These are phyloP conservation scores for Skeletonema tropicum DNA, from an alignment of 108 stramenopile genomes.

Conservation along the genomic window DNA sequence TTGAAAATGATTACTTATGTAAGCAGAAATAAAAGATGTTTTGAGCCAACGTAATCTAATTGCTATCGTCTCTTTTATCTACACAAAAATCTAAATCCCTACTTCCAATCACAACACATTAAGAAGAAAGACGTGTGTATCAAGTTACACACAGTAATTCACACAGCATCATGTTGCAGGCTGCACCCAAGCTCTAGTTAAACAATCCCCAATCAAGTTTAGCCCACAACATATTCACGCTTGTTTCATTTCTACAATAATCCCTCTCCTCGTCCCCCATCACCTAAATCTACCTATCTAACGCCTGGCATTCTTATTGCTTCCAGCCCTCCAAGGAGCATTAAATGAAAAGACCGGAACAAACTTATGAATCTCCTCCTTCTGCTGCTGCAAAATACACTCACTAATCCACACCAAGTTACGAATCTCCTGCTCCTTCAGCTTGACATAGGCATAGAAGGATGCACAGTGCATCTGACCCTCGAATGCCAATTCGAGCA, in stretches of 20 bases:
- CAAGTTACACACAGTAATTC: neutral
- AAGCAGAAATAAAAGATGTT: neutral
- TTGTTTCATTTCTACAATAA: neutral
- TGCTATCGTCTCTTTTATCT: neutral
- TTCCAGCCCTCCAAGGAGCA: constrained; percentile 89
- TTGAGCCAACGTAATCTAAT: neutral
- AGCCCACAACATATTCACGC: too few species aligned
- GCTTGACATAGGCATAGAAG: constrained; percentile 99
- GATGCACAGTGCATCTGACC: constrained; percentile 97
- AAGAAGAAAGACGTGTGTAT: neutral
- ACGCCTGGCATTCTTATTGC: constrained; percentile 27
- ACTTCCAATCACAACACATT: neutral
- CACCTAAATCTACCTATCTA: neutral
- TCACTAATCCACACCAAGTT: constrained; percentile 99
- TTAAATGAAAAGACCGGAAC: constrained; percentile 94
- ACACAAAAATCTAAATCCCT: neutral
- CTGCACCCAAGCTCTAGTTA: neutral
- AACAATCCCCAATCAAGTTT: neutral
- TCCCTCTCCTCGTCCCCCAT: neutral
- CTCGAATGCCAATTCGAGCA: constrained; percentile 97
- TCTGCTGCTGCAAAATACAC: constrained; percentile 98
- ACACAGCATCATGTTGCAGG: neutral
- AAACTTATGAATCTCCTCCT: constrained; percentile 98
- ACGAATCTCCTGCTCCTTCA: constrained; percentile 99
- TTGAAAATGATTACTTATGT: too few species aligned